Evolutionary conservation across 345 rosid species (phyloP).

Genomic region (Murraya koenigii): DNA sequence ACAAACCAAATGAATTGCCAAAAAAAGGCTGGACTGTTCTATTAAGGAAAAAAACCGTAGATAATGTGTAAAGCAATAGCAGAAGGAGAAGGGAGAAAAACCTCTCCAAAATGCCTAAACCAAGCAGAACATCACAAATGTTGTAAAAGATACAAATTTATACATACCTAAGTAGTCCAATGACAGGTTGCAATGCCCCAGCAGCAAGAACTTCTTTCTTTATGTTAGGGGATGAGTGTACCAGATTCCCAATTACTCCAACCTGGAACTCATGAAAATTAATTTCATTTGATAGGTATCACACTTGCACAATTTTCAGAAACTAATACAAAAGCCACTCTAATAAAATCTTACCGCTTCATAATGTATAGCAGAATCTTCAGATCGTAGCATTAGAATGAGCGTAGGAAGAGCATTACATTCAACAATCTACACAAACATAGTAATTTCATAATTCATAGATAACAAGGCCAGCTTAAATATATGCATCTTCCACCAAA

Average conservation of each 20-base stretch:
- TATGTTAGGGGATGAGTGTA: slow-evolving; percentile 92
- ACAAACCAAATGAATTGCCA: background rate
- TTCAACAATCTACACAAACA: slow-evolving; percentile 76
- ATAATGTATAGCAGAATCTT: slow-evolving; percentile 97
- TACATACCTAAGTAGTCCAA: slow-evolving; percentile 78
- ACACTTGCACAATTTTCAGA: slow-evolving; percentile 5
- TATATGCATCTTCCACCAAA: slow-evolving; percentile 20
- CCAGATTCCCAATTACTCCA: slow-evolving; percentile 94
- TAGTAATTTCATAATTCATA: slow-evolving; percentile 16
- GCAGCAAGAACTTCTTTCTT: slow-evolving; percentile 94
- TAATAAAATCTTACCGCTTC: slow-evolving; percentile 71
- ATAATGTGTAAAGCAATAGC: background rate
- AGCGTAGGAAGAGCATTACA: slow-evolving; percentile 92
- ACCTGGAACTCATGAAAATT: slow-evolving; percentile 41
- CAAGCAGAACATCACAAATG: background rate
- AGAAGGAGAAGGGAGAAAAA: background rate
- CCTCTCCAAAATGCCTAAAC: background rate
- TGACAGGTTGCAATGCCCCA: slow-evolving; percentile 97
- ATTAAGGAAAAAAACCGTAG: background rate
- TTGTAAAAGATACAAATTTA: background rate
- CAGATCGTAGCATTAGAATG: slow-evolving; percentile 91
- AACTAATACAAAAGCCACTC: background rate
- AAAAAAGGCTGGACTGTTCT: background rate
- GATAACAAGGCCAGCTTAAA: slow-evolving; percentile 4
- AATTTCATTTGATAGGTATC: slow-evolving; percentile 9